These are phyloP conservation scores for Tuber microsphaerosporum DNA, from an alignment of 495 filamentous ascomycete genomes.

Conservation along the genomic window DNA sequence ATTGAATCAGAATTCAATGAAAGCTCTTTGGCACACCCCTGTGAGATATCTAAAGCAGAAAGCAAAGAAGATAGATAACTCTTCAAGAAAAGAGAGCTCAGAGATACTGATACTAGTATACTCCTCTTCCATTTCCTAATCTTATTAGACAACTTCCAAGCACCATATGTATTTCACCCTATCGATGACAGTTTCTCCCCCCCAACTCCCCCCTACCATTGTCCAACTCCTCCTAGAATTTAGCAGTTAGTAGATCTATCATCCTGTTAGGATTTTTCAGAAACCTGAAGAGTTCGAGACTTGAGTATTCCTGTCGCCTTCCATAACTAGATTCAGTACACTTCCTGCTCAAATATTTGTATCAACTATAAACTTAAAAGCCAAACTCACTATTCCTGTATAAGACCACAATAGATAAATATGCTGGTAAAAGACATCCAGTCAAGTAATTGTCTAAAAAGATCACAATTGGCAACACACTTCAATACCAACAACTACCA, in stretches of 20 bases:
- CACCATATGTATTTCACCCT: not conserved
- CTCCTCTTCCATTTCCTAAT: not conserved
- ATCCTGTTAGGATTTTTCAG: not conserved
- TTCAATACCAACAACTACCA: not conserved
- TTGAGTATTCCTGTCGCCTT: not conserved
- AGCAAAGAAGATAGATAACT: not conserved
- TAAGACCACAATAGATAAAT: not conserved
- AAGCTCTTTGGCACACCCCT: not conserved
- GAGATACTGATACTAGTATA: not conserved
- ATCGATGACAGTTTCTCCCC: not conserved
- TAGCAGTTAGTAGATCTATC: not conserved
- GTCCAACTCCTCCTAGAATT: not conserved
- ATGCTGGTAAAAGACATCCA: not conserved
- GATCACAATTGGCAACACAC: not conserved
- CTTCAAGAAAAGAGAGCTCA: not conserved
- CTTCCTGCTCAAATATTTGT: not conserved
- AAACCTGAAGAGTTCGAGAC: not conserved
- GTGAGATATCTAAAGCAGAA: not conserved
- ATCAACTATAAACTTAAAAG: not conserved
- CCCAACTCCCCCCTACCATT: not conserved
- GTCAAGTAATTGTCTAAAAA: not conserved
- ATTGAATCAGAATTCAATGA: not conserved
- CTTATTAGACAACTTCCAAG: not conserved
- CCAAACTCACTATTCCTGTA: not conserved
- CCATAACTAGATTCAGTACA: not conserved